A percentile compares a stretch with the other conserved stretches of the same genome.
Conservation (phyloP, 1,139 yeast genomes). For the Casaregolazyma lundiana region DNA sequence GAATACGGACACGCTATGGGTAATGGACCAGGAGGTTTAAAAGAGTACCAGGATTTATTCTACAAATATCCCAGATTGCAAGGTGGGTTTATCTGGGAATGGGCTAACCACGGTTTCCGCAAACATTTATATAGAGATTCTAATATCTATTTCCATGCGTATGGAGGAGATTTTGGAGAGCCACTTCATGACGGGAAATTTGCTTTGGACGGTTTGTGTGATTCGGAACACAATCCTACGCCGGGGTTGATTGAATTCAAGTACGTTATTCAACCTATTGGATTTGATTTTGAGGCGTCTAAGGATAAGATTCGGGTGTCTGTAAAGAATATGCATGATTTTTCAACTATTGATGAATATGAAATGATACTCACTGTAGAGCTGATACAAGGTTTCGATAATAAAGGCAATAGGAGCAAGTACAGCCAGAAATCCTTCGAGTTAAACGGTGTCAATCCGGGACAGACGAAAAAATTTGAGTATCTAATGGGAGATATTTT, state of each 20-base stretch:
- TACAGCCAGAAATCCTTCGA: not conserved
- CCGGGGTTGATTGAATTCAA: slow-evolving; percentile 34
- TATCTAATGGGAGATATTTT: not conserved
- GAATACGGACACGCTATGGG: slow-evolving; percentile 40
- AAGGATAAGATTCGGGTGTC: not conserved
- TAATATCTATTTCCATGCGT: slow-evolving; percentile 23
- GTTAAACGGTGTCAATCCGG: slow-evolving; percentile 7
- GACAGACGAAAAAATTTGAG: not conserved
- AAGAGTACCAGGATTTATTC: slow-evolving; percentile 33
- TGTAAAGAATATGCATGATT: slow-evolving; percentile 10
- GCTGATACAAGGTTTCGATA: not conserved
- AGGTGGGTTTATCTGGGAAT: slow-evolving; percentile 40
- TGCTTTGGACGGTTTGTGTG: slow-evolving; percentile 34
- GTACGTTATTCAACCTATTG: slow-evolving; percentile 33
- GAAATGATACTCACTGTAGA: slow-evolving; percentile 4
- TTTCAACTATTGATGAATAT: slow-evolving; percentile 12
- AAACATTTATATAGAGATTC: slow-evolving; percentile 16
- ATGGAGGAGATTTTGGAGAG: slow-evolving; percentile 38
- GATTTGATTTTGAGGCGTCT: slow-evolving; percentile 14
- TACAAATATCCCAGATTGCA: slow-evolving; percentile 29
- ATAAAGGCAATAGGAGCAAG: too few relatives aligned
- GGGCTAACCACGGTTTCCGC: slow-evolving; percentile 36
- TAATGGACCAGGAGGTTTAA: slow-evolving; percentile 35
- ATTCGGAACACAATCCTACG: slow-evolving; percentile 33
- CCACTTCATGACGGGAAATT: slow-evolving; percentile 34